Conservation (phyloP, 305 asterid species). For the Fraxinus dipetala region DNA sequence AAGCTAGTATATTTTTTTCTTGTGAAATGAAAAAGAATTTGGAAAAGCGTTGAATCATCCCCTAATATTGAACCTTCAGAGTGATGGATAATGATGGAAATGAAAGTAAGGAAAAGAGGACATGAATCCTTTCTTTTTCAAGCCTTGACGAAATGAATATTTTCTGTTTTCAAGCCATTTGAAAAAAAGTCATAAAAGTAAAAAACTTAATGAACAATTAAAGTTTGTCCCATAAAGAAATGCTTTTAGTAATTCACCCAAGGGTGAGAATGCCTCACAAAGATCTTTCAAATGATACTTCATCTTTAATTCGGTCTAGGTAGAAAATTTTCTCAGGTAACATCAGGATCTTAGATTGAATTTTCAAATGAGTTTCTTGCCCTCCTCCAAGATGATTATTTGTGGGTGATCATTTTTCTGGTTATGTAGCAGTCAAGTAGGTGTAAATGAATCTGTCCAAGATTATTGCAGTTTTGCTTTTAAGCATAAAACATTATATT, state of each 20-base stretch:
- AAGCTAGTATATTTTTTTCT: neutral
- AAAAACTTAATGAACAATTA: neutral
- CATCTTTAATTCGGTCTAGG: neutral
- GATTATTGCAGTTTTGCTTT: neutral
- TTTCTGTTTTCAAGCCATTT: neutral
- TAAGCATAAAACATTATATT: neutral
- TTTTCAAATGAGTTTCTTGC: neutral
- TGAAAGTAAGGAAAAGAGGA: neutral
- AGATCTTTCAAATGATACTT: neutral
- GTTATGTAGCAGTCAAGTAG: neutral
- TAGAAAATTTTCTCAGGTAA: neutral
- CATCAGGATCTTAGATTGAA: neutral
- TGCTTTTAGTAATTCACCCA: neutral
- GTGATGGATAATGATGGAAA: neutral
- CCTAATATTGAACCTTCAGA: neutral
- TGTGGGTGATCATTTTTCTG: neutral
- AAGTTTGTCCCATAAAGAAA: neutral
- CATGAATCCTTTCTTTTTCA: neutral
- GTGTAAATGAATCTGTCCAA: neutral
- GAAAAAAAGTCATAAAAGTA: neutral
- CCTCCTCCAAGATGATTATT: neutral
- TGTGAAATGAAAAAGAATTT: neutral
- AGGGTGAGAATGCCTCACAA: neutral
- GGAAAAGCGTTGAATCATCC: neutral
- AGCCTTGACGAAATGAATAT: neutral